phyloP scores from a whole-genome alignment of 2,329 filamentous ascomycete genomes.

The Aphanocladium album region DNA sequence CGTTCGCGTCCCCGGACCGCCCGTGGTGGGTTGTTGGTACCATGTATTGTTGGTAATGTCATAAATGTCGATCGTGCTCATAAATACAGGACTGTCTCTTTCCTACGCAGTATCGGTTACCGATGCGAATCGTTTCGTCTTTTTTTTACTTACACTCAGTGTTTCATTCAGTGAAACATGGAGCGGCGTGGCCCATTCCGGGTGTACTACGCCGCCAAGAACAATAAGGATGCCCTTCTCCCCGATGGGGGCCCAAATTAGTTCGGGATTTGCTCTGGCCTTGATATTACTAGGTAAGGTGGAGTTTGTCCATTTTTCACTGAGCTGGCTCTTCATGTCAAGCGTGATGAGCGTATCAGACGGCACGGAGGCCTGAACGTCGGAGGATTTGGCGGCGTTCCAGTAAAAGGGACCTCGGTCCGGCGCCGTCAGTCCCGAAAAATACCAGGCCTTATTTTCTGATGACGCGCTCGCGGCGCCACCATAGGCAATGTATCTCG shows the following conservation, averaged over 20 bases:
- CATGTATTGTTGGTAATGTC: slow-evolving; percentile 65
- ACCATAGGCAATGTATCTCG: slow-evolving; percentile 59
- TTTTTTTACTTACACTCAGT: slow-evolving; percentile 28
- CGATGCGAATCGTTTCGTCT: neutral
- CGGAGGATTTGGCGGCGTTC: slow-evolving; percentile 26
- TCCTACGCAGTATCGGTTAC: slow-evolving; percentile 34
- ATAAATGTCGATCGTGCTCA: slow-evolving; percentile 67
- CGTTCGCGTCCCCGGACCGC: slow-evolving; percentile 52
- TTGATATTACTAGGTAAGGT: slow-evolving; percentile 45
- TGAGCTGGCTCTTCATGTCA: slow-evolving; percentile 49
- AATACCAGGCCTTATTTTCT: slow-evolving; percentile 68
- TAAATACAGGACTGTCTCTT: slow-evolving; percentile 65
- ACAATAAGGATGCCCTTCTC: slow-evolving; percentile 70
- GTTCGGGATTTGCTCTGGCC: slow-evolving; percentile 57
- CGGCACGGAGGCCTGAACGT: slow-evolving; percentile 35
- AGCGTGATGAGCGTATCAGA: slow-evolving; percentile 57
- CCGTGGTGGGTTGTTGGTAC: slow-evolving; percentile 62
- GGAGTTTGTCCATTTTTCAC: slow-evolving; percentile 51
- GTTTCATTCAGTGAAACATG: slow-evolving; percentile 24
- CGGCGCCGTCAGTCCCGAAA: slow-evolving; percentile 55
- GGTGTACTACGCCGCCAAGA: slow-evolving; percentile 66
- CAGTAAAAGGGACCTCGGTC: slow-evolving; percentile 45
- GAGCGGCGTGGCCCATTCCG: slow-evolving; percentile 38
- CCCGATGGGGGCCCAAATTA: slow-evolving; percentile 75
- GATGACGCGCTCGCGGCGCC: slow-evolving; percentile 60